Evolutionary conservation across 1,284 basidiomycete species (phyloP), one percentile per base, ranked within the genome.

Genomic region (Puccinia hordei): DNA sequence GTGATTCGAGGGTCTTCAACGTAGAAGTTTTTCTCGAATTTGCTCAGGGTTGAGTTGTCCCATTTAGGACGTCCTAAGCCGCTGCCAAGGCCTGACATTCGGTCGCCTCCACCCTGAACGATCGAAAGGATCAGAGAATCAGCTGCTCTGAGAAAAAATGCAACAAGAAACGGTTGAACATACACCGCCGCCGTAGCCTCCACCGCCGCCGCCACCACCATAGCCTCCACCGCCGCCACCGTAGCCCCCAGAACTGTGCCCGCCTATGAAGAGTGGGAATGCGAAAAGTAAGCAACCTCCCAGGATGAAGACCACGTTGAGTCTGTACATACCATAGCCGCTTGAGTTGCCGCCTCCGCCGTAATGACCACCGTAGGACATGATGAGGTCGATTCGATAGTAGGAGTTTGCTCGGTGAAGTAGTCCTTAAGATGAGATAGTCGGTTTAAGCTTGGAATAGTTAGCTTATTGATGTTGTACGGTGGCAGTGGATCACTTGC

Each of bases 1-100:
- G 91, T 87, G 61, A 99, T 94, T 57, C 90, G 90, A 84, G 92
- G 91, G 87, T 99, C 94, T 87, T 99, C 95, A 81, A 91, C 88
- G 87, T 99, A 99, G 85, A 99, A 99, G 89, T 98, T 98, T 88
- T 95, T 95, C 82, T 87, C 86, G 82, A 86, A 86, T 53, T 90
- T 91, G 85, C 91, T 89, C 81, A 98, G 88, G 82, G 91, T 90
- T 65, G 87, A 87, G 72, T 87, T 84, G 83, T 86, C 84, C 96
- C 96, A 99, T 88, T 98, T 93, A 82, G 97, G 91, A 81, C 89
- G 89, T 82, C 90, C 90, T 73, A 99, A 89, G 75, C 92, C 90
- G 77, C 91, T 90, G 65, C 97, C 96, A 69, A 99, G 90, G 86
- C 89, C 89, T 83, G 88, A 87, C 93, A 95, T 95, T 84, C 89